Conservation (phyloP, 176 grass and related monocot species). For the Carex scoparia region DNA sequence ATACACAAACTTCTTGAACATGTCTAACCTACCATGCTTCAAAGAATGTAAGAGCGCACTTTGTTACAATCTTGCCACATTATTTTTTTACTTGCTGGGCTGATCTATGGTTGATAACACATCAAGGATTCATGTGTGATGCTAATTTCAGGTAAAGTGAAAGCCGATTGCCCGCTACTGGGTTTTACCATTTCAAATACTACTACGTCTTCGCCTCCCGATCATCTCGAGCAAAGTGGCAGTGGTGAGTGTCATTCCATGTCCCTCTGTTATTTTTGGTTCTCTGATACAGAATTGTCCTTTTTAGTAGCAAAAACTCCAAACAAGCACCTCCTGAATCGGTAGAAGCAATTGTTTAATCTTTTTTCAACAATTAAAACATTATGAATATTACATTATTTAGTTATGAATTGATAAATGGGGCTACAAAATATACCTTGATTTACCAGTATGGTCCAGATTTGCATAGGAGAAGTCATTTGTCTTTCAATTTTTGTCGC, state of each 20-base stretch:
- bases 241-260: conserved; percentile 18
- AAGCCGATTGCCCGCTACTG: conserved; percentile 19
- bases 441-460: neutral
- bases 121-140: neutral
- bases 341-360: neutral
- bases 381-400: neutral
- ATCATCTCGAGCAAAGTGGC: neutral
- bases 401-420: neutral
- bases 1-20: conserved; percentile 35
- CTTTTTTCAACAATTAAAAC: conserved; percentile 2
- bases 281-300: neutral
- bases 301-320: neutral
- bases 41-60: conserved; percentile 30
- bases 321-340: neutral
- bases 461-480: neutral
- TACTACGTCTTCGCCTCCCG: conserved; percentile 1
- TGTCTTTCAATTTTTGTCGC: neutral
- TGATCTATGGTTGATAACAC: neutral
- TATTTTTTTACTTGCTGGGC: neutral
- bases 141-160: conserved; percentile 26
- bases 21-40: conserved; percentile 31
- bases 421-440: neutral
- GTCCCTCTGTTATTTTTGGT: neutral
- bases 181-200: conserved; percentile 34
- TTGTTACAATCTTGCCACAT: neutral